Evolutionary conservation across 1,139 yeast genomes (phyloP).

Genomic region (Pichia sp.): DNA sequence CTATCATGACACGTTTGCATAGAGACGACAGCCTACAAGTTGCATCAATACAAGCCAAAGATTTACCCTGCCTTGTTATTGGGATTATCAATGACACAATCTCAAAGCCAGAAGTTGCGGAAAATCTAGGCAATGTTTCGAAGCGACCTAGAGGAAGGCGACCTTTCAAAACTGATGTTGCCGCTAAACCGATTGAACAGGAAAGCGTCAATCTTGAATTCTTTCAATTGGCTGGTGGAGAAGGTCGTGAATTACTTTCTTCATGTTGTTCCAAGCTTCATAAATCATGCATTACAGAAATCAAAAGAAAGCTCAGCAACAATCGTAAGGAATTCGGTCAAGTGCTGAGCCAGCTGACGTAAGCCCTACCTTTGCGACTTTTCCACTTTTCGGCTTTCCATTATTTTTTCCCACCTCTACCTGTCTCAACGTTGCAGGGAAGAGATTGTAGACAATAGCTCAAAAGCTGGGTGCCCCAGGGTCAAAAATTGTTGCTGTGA

Average conservation of each 20-base stretch:
- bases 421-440: neutral
- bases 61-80: neutral
- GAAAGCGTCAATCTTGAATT: neutral
- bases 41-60: conserved; percentile 3
- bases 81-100: conserved; percentile 7
- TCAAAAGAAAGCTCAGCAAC: conserved; percentile 19
- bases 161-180: neutral
- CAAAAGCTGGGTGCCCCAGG: too few relatives aligned
- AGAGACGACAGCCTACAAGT: neutral
- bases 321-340: conserved; percentile 20
- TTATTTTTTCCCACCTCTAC: neutral
- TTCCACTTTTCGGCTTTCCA: neutral
- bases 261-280: conserved; percentile 8
- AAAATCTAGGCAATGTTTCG: neutral
- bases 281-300: conserved; percentile 22
- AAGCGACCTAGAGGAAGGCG: conserved; percentile 2
- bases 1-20: conserved; percentile 21
- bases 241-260: neutral
- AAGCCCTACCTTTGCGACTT: neutral
- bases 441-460: too few relatives aligned
- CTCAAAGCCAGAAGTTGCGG: neutral
- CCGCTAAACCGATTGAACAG: neutral
- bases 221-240: neutral
- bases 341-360: conserved; percentile 8
- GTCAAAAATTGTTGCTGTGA: too few relatives aligned